A percentile compares a stretch with the other conserved stretches of the same genome.
phyloP scores from a whole-genome alignment of 352 stramenopile genomes.

The Phytophthora megakarya region DNA sequence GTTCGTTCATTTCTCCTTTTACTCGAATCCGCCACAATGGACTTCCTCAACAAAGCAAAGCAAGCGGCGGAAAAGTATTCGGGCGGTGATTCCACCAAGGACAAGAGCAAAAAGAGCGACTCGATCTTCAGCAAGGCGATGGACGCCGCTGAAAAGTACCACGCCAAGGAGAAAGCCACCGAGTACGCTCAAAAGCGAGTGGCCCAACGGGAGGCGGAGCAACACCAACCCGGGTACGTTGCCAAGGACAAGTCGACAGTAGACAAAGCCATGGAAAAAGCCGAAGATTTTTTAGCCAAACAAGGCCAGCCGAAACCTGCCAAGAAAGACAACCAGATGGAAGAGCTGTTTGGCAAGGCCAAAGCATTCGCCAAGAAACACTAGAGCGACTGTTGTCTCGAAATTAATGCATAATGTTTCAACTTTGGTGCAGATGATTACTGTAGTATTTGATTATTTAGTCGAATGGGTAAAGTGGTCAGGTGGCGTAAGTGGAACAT shows the following conservation, averaged over 20 bases:
- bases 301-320: constrained; percentile 30
- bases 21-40: constrained; percentile 21
- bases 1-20: constrained; percentile 23
- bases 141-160: constrained; percentile 41
- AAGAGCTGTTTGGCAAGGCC: constrained; percentile 26
- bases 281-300: constrained; percentile 39
- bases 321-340: constrained; percentile 38
- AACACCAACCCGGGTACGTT: constrained; percentile 19
- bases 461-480: not conserved
- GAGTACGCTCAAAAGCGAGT: constrained; percentile 41
- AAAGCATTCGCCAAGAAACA: constrained; percentile 31
- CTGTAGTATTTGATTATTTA: constrained; percentile 3
- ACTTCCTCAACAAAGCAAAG: constrained; percentile 40
- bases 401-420: constrained; percentile 2
- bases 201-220: constrained; percentile 17
- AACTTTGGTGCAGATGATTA: not conserved
- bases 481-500: constrained; percentile 22
- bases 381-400: not conserved
- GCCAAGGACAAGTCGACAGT: constrained; percentile 35
- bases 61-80: constrained; percentile 15
- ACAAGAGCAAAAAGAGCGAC: constrained; percentile 29
- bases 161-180: constrained; percentile 37
- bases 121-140: constrained; percentile 31
- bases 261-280: constrained; percentile 32
- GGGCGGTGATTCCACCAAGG: constrained; percentile 14